phyloP scores from a whole-genome alignment of 202 grass and related monocot species.

The Bolboschoenoplectus hybrid region DNA sequence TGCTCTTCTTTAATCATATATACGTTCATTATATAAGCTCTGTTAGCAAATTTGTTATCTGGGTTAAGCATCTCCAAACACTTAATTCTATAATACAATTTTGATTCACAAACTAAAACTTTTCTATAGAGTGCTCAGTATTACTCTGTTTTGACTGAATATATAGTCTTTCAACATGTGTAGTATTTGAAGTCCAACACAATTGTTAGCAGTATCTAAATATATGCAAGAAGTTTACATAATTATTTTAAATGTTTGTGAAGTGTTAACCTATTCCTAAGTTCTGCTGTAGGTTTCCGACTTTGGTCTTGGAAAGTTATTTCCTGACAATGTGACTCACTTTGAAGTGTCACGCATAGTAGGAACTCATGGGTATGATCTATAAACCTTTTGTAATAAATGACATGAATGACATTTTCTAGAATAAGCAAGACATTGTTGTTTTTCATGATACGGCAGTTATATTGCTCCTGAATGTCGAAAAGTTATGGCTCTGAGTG shows the following conservation, averaged over 20 bases:
- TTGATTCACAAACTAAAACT: background rate
- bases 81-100: background rate
- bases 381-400: background rate
- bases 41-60: background rate
- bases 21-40: background rate
- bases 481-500: slow-evolving; percentile 14
- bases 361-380: slow-evolving; percentile 35
- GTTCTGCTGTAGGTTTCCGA: slow-evolving; percentile 39
- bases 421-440: background rate
- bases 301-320: slow-evolving; percentile 27
- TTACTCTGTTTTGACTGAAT: background rate
- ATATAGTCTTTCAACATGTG: background rate
- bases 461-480: slow-evolving; percentile 28
- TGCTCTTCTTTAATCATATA: background rate
- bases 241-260: background rate
- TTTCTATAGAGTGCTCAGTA: background rate
- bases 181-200: background rate
- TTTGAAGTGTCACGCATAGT: slow-evolving; percentile 40
- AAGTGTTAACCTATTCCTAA: background rate
- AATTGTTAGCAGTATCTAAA: too few species aligned
- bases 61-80: background rate
- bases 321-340: slow-evolving; percentile 28
- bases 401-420: background rate
- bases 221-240: too few species aligned
- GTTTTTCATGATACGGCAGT: background rate